A percentile compares a stretch with the other conserved stretches of the same genome.
These are phyloP conservation scores for Wickerhamiella domercqiae DNA, from an alignment of 805 yeast genomes.

Conservation along the genomic window DNA sequence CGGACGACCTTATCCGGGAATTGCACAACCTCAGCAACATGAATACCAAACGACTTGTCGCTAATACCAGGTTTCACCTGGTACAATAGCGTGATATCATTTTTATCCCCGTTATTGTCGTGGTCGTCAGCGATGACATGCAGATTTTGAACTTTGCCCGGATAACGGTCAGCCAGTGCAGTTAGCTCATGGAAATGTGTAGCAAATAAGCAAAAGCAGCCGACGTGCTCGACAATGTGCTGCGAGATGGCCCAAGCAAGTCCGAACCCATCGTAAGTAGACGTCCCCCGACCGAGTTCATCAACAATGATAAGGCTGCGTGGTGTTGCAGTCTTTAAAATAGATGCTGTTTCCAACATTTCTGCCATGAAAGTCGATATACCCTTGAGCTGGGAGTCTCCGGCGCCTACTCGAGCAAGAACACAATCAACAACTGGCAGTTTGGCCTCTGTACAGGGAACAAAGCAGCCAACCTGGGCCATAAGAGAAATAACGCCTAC, in stretches of 20 bases:
- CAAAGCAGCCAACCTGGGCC: slow-evolving; percentile 65
- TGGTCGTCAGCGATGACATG: slow-evolving; percentile 91
- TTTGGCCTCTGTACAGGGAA: slow-evolving; percentile 68
- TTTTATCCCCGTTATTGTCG: slow-evolving; percentile 26
- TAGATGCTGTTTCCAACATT: slow-evolving; percentile 86
- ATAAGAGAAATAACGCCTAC: slow-evolving; percentile 53
- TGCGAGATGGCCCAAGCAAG: slow-evolving; percentile 94
- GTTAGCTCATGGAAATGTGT: slow-evolving; percentile 97
- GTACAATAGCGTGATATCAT: slow-evolving; percentile 74
- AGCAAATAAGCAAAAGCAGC: slow-evolving; percentile 79
- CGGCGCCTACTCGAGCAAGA: slow-evolving; percentile 95
- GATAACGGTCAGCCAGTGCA: slow-evolving; percentile 45
- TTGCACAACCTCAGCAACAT: slow-evolving; percentile 90
- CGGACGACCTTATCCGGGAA: slow-evolving; percentile 79
- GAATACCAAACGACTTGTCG: slow-evolving; percentile 93
- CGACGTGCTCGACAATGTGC: slow-evolving; percentile 52
- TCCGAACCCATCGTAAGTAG: slow-evolving; percentile 94
- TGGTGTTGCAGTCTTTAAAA: slow-evolving; percentile 59
- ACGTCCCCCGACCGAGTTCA: slow-evolving; percentile 90
- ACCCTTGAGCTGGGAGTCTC: slow-evolving; percentile 93
- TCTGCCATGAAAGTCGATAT: slow-evolving; percentile 95
- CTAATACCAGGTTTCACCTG: slow-evolving; percentile 94
- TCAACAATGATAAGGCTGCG: slow-evolving; percentile 80
- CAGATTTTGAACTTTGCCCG: slow-evolving; percentile 47
- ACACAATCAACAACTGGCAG: slow-evolving; percentile 79